A percentile compares a stretch with the other conserved stretches of the same genome.
phyloP scores from a whole-genome alignment of 129 eudicot species.

The Helichrysum umbraculigerum region DNA sequence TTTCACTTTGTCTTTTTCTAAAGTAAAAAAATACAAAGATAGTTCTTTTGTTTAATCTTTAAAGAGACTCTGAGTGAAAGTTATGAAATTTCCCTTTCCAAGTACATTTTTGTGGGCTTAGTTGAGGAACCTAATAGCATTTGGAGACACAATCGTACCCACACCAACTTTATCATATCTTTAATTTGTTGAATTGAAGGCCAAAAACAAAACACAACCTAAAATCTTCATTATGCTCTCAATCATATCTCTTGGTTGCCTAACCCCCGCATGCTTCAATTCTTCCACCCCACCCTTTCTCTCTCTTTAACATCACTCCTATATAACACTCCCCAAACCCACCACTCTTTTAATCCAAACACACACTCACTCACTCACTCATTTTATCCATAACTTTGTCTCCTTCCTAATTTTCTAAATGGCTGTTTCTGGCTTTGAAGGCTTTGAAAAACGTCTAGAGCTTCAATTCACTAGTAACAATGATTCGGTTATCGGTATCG shows the following conservation, averaged over 20 bases:
- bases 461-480: conserved; percentile 62
- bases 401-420: conserved; percentile 25
- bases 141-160: conserved; percentile 25
- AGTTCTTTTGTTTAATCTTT: neutral
- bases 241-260: conserved; percentile 84
- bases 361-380: neutral
- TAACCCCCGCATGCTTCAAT: conserved; percentile 66
- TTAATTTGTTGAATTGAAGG: neutral
- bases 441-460: conserved; percentile 79
- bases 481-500: conserved; percentile 49
- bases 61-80: conserved; percentile 8
- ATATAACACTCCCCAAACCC: conserved; percentile 38
- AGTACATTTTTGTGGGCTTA: conserved; percentile 15
- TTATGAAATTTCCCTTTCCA: conserved; percentile 22
- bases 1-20: too few species aligned
- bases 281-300: conserved; percentile 24
- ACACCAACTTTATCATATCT: conserved; percentile 29
- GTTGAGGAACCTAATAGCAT: conserved; percentile 29
- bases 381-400: neutral
- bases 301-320: conserved; percentile 46
- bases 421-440: conserved; percentile 91
- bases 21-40: neutral
- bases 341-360: conserved; percentile 30
- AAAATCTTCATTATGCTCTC: conserved; percentile 69
- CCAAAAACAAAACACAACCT: conserved; percentile 24